Evolutionary conservation across 495 filamentous ascomycete genomes (phyloP), one percentile per base, ranked within the genome.

Genomic region (Polyplosphaeria fusca): DNA sequence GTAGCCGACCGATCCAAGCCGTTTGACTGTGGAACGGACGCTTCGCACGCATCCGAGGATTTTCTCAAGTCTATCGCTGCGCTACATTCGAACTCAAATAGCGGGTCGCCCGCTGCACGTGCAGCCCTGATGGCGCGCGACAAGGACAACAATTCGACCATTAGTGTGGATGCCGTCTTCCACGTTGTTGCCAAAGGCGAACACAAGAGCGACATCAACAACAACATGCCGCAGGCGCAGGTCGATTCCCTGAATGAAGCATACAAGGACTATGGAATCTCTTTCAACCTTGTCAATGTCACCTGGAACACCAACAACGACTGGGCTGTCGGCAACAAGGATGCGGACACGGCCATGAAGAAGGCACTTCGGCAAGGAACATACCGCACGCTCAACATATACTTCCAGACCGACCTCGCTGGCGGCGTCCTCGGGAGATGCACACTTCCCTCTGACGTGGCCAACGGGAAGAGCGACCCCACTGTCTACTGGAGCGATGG

Each of bases 371-470:
- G 81, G 46, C 73, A 80, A 65, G 84, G 84, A 47, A 73, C 69
- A 55, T 87, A 86, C 73, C 58, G 67, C 32, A 71, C 76, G 24
- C 78, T 86, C 55, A 86, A 86, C 70, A 52, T 86, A 47, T 86
- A 85, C 73, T 83, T 85, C 75, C 75, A 81, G 50, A 75, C 73
- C 38, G 68, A 77, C 46, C 65, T 79, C 12, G 72, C 68, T 44
- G 73, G 72, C 52, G 67, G 73, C 57, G 55, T 72, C 5, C 73
- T 86, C 5, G 82, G 84, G 0, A 79, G 80, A 61, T 85, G 82
- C 75, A 79, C 79, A 66, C 40, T 72, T 49, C 60, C 58, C 47
- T 35, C 72, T 50, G 37, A 55, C 18, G 37, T 73, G 3, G 51
- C 23, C 27, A 30, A 58, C 25, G 64, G 48, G 35, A 38, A 58